Conservation (phyloP, 2,329 filamentous ascomycete genomes). For the Leptographium wingfieldii region DNA sequence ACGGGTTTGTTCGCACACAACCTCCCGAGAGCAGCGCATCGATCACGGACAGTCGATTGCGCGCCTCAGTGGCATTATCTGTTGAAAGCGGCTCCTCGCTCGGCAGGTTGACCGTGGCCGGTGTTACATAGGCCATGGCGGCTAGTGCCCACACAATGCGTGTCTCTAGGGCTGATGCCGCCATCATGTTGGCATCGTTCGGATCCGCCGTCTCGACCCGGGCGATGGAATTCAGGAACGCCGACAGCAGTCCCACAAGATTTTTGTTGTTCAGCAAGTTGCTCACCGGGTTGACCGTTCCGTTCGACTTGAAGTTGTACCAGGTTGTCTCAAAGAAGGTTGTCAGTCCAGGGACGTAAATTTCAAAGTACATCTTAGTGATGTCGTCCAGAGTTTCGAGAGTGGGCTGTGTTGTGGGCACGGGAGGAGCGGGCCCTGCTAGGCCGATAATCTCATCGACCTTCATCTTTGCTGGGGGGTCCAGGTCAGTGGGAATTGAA, state of each 20-base stretch:
- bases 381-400: conserved; percentile 50
- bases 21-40: conserved; percentile 66
- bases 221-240: conserved; percentile 45
- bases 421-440: conserved; percentile 46
- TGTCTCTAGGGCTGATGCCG: conserved; percentile 42
- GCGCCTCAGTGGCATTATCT: conserved; percentile 50
- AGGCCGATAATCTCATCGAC: conserved; percentile 59
- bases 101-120: conserved; percentile 22
- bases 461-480: conserved; percentile 37
- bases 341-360: conserved; percentile 62
- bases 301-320: conserved; percentile 47
- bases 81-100: conserved; percentile 31
- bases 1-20: conserved; percentile 44
- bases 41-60: conserved; percentile 60
- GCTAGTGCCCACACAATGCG: conserved; percentile 49
- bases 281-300: conserved; percentile 26
- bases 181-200: conserved; percentile 32
- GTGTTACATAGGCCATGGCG: conserved; percentile 30
- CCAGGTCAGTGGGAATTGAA: background rate
- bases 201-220: conserved; percentile 35
- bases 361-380: conserved; percentile 57
- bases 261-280: conserved; percentile 38
- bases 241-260: conserved; percentile 54
- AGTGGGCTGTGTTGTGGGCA: conserved; percentile 38
- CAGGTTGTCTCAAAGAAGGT: conserved; percentile 72